Percentiles rank a stretch among this genome's conserved stretches.
phyloP scores from a whole-genome alignment of 352 stramenopile genomes.

The Pythium phragmitis region DNA sequence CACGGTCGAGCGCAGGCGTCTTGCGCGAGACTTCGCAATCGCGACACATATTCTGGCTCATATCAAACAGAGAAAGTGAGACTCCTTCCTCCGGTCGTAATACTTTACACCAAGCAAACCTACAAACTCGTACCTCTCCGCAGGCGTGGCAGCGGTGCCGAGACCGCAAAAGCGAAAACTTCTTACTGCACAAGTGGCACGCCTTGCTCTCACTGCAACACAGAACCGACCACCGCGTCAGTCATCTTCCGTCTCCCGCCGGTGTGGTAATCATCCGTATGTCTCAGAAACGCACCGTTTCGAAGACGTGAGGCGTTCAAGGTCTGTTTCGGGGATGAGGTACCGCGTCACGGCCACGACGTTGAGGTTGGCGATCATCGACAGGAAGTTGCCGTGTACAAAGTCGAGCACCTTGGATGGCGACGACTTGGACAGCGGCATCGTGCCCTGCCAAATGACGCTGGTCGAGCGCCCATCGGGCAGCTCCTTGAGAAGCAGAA shows the following conservation, averaged over 20 bases:
- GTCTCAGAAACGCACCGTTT: conserved; percentile 33
- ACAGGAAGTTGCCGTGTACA: conserved; percentile 41
- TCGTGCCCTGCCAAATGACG: conserved; percentile 60
- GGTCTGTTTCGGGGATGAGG: conserved; percentile 55
- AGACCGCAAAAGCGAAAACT: conserved; percentile 64
- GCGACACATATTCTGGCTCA: conserved; percentile 58
- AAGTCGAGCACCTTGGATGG: conserved; percentile 30
- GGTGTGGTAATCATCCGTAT: neutral
- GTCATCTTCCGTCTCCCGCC: neutral
- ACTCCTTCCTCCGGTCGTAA: neutral
- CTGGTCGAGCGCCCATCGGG: conserved; percentile 37
- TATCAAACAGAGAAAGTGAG: neutral
- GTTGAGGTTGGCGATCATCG: conserved; percentile 53
- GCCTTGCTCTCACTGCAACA: conserved; percentile 47
- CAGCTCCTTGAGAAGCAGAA: conserved; percentile 60
- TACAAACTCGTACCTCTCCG: conserved; percentile 35
- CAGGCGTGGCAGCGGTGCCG: conserved; percentile 68
- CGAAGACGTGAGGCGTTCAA: conserved; percentile 30
- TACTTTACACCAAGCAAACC: no score
- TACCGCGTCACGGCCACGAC: conserved; percentile 59
- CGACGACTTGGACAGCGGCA: conserved; percentile 38
- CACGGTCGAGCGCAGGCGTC: conserved; percentile 47
- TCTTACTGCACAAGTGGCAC: conserved; percentile 73
- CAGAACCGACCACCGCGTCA: neutral
- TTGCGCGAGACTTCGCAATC: conserved; percentile 60